These are phyloP conservation scores for Debaryomycetaceae sp. DNA, from an alignment of 1,139 yeast species.

Conservation along the genomic window DNA sequence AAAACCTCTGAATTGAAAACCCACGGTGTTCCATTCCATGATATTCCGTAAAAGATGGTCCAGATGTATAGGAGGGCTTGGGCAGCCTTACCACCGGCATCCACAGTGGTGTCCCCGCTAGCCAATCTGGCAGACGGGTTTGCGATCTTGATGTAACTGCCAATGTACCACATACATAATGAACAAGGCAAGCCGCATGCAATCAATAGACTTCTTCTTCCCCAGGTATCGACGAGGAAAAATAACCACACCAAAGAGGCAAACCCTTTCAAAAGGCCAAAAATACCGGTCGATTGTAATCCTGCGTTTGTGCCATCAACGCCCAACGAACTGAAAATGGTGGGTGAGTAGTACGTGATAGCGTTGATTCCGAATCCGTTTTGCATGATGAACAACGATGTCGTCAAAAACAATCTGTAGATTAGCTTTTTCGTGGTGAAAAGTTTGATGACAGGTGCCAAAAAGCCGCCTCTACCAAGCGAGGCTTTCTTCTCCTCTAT, in stretches of 20 bases:
- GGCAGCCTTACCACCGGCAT: conserved; percentile 47
- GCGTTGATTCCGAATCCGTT: conserved; percentile 35
- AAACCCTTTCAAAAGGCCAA: conserved; percentile 48
- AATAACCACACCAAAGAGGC: conserved; percentile 44
- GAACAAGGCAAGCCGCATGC: conserved; percentile 43
- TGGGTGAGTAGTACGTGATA: conserved; percentile 30
- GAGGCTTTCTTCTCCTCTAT: conserved; percentile 17
- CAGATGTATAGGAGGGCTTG: conserved; percentile 46
- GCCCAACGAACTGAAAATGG: conserved; percentile 30
- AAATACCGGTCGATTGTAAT: conserved; percentile 55
- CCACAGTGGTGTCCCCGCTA: conserved; percentile 14
- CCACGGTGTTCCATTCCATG: conserved; percentile 51
- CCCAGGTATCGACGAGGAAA: conserved; percentile 44
- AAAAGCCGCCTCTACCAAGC: conserved; percentile 19
- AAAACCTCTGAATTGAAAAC: conserved; percentile 46
- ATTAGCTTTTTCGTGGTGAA: conserved; percentile 18
- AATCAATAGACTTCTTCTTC: conserved; percentile 45
- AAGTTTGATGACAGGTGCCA: conserved; percentile 24
- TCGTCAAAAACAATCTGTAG: conserved; percentile 24
- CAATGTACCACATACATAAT: conserved; percentile 47
- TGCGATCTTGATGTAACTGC: conserved; percentile 43
- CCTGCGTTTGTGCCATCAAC: conserved; percentile 35
- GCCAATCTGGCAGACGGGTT: conserved; percentile 31
- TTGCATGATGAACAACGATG: conserved; percentile 30
- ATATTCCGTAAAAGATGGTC: conserved; percentile 40